phyloP scores from a whole-genome alignment of 1,284 basidiomycete genomes.

The Apiotrichum gracile region DNA sequence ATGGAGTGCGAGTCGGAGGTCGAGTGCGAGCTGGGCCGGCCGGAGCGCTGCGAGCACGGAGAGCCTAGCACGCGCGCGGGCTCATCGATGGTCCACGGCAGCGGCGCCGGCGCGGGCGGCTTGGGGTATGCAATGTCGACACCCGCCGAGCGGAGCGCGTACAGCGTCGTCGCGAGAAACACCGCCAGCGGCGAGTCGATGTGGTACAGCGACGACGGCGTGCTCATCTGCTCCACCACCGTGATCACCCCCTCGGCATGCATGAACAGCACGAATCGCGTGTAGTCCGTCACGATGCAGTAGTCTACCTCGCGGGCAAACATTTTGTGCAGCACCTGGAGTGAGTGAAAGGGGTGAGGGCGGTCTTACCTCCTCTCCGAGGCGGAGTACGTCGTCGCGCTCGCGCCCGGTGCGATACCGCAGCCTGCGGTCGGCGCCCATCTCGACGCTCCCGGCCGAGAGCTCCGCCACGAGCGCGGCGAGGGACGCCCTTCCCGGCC shows the following conservation, averaged over 20 bases:
- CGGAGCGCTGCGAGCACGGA: too few species aligned
- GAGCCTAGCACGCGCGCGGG: too few species aligned
- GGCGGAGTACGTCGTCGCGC: neutral
- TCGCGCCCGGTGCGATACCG: neutral
- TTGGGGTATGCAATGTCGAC: neutral
- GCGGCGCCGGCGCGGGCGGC: too few species aligned
- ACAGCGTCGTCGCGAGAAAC: neutral
- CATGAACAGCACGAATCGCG: neutral
- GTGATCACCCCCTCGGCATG: neutral
- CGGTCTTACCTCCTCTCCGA: neutral
- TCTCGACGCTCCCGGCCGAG: neutral
- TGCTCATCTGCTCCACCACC: neutral
- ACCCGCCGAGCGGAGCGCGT: neutral
- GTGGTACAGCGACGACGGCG: neutral
- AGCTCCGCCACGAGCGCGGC: neutral
- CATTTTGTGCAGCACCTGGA: neutral
- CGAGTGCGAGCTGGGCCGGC: too few species aligned
- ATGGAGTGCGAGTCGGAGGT: too few species aligned
- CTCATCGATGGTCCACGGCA: neutral
- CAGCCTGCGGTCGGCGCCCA: neutral
- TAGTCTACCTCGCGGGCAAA: neutral
- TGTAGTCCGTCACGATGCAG: neutral
- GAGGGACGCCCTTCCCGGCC: neutral
- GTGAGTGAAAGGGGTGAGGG: neutral
- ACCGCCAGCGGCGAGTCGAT: neutral